Conservation (phyloP, 2,329 filamentous ascomycete species). For the Arachnomyces sp. region DNA sequence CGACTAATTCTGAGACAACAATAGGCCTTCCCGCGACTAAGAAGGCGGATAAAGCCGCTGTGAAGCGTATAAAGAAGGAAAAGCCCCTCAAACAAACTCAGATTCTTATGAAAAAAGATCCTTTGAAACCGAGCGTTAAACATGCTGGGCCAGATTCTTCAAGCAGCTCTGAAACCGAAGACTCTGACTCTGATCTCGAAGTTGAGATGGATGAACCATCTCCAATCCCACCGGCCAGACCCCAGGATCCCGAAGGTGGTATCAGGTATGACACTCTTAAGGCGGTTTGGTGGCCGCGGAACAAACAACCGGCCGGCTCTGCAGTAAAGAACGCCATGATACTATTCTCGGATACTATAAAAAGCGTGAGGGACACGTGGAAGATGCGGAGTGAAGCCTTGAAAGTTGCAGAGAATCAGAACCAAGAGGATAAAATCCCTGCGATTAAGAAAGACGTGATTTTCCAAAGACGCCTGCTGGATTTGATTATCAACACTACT, state of each 20-base stretch:
- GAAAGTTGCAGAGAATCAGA: slow-evolving; percentile 51
- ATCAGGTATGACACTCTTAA: slow-evolving; percentile 54
- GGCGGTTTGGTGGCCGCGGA: slow-evolving; percentile 53
- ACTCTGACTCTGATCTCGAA: slow-evolving; percentile 45
- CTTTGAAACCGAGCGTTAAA: slow-evolving; percentile 18
- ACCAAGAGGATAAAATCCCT: slow-evolving; percentile 46
- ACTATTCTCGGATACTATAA: slow-evolving; percentile 53
- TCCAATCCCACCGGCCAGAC: slow-evolving; percentile 47
- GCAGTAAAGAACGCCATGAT: slow-evolving; percentile 49
- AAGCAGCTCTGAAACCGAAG: slow-evolving; percentile 43
- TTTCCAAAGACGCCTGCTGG: slow-evolving; percentile 50
- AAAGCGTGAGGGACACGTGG: slow-evolving; percentile 55
- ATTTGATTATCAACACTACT: slow-evolving; percentile 41
- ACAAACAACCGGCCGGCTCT: slow-evolving; percentile 41
- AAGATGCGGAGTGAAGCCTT: slow-evolving; percentile 50
- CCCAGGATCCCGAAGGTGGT: slow-evolving; percentile 46
- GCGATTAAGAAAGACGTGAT: slow-evolving; percentile 50
- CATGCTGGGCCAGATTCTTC: slow-evolving; percentile 31
- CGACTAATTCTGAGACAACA: neutral
- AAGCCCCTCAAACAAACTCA: slow-evolving; percentile 5
- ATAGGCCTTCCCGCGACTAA: neutral
- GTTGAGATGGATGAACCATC: slow-evolving; percentile 47
- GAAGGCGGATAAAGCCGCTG: slow-evolving; percentile 11
- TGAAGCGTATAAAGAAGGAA: slow-evolving; percentile 10
- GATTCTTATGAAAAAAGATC: slow-evolving; percentile 14